These are phyloP conservation scores for Solanum hybrid DNA, from an alignment of 305 asterid species.

Conservation along the genomic window DNA sequence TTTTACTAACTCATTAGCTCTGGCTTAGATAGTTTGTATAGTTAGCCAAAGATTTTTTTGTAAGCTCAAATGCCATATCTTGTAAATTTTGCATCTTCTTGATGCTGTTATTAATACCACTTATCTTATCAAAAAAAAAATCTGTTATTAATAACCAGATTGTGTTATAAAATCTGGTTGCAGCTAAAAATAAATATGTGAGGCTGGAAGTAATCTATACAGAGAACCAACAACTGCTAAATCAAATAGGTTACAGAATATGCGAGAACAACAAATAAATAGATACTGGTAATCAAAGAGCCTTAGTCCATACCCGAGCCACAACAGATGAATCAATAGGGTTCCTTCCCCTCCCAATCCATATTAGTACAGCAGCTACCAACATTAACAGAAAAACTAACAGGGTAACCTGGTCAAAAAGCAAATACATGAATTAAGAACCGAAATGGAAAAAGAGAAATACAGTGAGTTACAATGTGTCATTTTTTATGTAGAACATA, in stretches of 20 bases:
- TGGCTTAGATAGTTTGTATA: too few relatives aligned
- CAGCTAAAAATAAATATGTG: background rate
- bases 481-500: background rate
- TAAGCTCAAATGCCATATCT: too few relatives aligned
- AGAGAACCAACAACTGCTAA: background rate
- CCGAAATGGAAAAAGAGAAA: background rate
- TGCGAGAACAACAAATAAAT: background rate
- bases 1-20: too few relatives aligned
- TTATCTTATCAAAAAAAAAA: too few relatives aligned
- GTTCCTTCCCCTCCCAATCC: slow-evolving; percentile 64
- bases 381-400: slow-evolving; percentile 58
- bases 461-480: background rate
- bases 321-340: slow-evolving; percentile 55
- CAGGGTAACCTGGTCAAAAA: slow-evolving; percentile 52
- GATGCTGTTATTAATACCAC: too few relatives aligned
- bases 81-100: too few relatives aligned
- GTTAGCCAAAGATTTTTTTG: too few relatives aligned
- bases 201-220: background rate
- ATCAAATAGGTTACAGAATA: background rate
- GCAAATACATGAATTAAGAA: slow-evolving; percentile 1
- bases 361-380: slow-evolving; percentile 64
- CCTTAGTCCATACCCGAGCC: slow-evolving; percentile 56
- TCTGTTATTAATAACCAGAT: too few relatives aligned
- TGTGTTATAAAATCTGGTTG: background rate
- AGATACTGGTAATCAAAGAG: background rate